Evolutionary conservation across 257 asterid species (phyloP).

Genomic region (Solanum paucissectum): DNA sequence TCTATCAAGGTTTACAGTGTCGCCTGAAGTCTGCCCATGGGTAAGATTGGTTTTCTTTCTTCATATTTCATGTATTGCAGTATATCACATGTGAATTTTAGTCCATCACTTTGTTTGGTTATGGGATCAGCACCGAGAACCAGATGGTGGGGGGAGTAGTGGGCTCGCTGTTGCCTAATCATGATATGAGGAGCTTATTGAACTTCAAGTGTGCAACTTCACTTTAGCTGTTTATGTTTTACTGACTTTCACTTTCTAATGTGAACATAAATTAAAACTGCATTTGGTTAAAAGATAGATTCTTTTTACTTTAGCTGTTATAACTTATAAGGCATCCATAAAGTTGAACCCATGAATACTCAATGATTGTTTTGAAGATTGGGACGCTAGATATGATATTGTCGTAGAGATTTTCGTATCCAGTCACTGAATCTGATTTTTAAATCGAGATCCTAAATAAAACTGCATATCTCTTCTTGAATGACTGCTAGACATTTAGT

Average conservation of each 20-base stretch:
- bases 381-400: background rate
- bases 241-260: background rate
- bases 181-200: background rate
- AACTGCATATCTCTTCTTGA: background rate
- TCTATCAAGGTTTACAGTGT: slow-evolving; percentile 49
- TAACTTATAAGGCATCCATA: background rate
- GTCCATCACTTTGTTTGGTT: background rate
- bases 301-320: background rate
- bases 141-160: background rate
- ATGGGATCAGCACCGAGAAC: background rate
- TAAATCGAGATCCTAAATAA: background rate
- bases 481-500: background rate
- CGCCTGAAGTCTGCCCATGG: slow-evolving; percentile 59
- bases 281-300: background rate
- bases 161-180: background rate
- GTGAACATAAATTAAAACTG: background rate
- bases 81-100: background rate
- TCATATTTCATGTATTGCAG: background rate
- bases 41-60: slow-evolving; percentile 27
- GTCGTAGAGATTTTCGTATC: background rate
- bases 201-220: background rate
- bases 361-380: background rate
- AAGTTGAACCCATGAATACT: background rate
- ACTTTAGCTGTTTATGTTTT: background rate
- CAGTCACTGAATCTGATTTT: background rate